A percentile compares a stretch with the other conserved stretches of the same genome.
phyloP scores from a whole-genome alignment of 163 green algal genomes.

The Volvox carteri region DNA sequence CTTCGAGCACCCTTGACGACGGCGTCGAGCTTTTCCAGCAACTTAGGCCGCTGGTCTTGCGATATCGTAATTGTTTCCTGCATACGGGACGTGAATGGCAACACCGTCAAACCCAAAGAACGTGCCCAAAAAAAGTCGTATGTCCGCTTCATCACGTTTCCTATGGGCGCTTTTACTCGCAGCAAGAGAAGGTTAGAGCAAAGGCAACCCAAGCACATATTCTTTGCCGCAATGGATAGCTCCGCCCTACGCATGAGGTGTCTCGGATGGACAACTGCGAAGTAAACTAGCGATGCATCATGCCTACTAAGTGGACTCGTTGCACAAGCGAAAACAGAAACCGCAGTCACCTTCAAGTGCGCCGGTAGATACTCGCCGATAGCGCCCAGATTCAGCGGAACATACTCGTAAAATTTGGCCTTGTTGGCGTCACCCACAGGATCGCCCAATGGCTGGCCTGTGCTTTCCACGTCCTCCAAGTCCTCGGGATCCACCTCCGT shows the following conservation, averaged over 20 bases:
- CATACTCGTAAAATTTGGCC: slow-evolving; percentile 20
- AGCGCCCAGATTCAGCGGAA: neutral
- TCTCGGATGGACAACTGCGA: too few species aligned
- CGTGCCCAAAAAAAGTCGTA: too few species aligned
- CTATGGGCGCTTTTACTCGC: too few species aligned
- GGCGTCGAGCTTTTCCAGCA: slow-evolving; percentile 11
- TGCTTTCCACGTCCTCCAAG: neutral
- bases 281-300: too few species aligned
- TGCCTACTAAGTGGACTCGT: too few species aligned
- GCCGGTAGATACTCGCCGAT: neutral
- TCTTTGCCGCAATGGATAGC: too few species aligned
- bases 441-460: neutral
- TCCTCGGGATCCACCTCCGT: slow-evolving; percentile 25
- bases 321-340: too few species aligned
- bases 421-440: neutral
- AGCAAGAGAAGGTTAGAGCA: too few species aligned
- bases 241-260: too few species aligned
- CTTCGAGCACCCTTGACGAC: neutral
- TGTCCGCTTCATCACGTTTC: too few species aligned
- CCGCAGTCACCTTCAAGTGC: slow-evolving; percentile 16
- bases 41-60: neutral
- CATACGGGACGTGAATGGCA: neutral
- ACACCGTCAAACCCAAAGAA: neutral
- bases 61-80: slow-evolving; percentile 6
- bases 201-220: too few species aligned